phyloP scores from a whole-genome alignment of 2,329 filamentous ascomycete genomes.

The Orbilia oligospora region DNA sequence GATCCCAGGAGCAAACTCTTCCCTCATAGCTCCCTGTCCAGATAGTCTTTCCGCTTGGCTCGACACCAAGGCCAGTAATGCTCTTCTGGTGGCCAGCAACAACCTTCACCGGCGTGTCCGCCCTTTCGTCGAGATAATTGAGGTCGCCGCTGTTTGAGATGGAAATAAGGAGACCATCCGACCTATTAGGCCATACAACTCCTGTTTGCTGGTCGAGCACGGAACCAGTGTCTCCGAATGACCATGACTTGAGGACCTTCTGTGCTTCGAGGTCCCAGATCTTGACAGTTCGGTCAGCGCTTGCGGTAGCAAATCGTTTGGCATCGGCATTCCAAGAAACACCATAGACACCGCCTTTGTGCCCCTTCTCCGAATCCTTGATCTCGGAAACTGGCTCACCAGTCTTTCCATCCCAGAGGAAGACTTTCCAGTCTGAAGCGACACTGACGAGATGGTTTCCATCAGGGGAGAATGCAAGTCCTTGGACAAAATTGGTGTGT shows the following conservation, averaged over 20 bases:
- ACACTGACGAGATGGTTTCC: conserved; percentile 86
- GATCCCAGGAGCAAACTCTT: conserved; percentile 86
- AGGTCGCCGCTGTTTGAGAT: conserved; percentile 89
- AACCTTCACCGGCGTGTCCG: conserved; percentile 77
- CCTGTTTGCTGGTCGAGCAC: conserved; percentile 92
- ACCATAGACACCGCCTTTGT: conserved; percentile 92
- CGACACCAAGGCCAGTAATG: conserved; percentile 81
- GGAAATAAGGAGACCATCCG: conserved; percentile 89
- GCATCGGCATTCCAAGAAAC: conserved; percentile 92
- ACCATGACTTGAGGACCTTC: conserved; percentile 84
- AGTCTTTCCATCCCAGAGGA: conserved; percentile 96
- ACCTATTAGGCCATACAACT: conserved; percentile 87
- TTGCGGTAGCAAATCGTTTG: conserved; percentile 87
- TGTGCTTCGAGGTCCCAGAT: conserved; percentile 91
- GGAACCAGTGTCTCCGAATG: conserved; percentile 82
- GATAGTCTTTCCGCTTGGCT: conserved; percentile 74
- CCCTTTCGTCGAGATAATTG: conserved; percentile 85
- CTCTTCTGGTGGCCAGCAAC: conserved; percentile 92
- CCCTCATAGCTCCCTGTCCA: conserved; percentile 96
- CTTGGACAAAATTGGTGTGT: conserved; percentile 91
- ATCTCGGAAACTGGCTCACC: conserved; percentile 85
- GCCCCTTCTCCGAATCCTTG: conserved; percentile 78
- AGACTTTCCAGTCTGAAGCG: conserved; percentile 91
- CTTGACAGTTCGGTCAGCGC: conserved; percentile 93
- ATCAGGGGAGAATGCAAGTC: conserved; percentile 89